phyloP scores from a whole-genome alignment of 768 basidiomycete genomes.

The Cyclocybe cylindracea region DNA sequence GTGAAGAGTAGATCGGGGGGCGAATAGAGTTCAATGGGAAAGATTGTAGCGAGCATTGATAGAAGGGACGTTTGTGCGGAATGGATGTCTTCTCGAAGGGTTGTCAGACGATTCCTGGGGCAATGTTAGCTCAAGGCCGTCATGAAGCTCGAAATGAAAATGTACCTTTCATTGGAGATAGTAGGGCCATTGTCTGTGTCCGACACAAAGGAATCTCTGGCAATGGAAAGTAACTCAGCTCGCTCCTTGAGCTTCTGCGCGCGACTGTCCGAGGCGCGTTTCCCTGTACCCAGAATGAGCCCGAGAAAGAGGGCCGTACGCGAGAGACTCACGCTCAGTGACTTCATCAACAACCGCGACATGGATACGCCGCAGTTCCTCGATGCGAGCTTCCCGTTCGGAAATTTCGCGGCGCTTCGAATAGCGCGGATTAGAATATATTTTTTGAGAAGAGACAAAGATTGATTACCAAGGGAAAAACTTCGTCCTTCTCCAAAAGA shows the following conservation, averaged over 20 bases:
- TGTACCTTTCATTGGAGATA: slow-evolving; percentile 23
- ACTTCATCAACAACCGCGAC: slow-evolving; percentile 42
- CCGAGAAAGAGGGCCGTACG: not conserved
- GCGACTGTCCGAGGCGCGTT: slow-evolving; percentile 29
- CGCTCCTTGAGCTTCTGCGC: slow-evolving; percentile 18
- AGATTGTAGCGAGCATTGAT: slow-evolving; percentile 73
- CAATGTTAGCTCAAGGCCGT: not conserved
- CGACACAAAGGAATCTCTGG: slow-evolving; percentile 10
- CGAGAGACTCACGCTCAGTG: slow-evolving; percentile 44
- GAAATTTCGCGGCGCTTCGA: slow-evolving; percentile 68
- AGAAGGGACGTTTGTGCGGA: slow-evolving; percentile 65
- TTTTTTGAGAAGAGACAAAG: slow-evolving; percentile 6
- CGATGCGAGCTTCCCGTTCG: slow-evolving; percentile 60
- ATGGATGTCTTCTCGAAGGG: slow-evolving; percentile 6
- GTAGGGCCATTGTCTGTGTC: slow-evolving; percentile 8
- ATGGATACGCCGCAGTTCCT: slow-evolving; percentile 46
- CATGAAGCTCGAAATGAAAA: not conserved
- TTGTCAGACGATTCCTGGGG: slow-evolving; percentile 5
- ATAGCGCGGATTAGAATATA: slow-evolving; percentile 17
- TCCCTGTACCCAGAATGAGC: slow-evolving; percentile 22
- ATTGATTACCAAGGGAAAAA: slow-evolving; percentile 42
- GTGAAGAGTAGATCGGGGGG: slow-evolving; percentile 87
- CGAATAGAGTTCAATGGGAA: slow-evolving; percentile 86
- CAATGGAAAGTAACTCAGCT: slow-evolving; percentile 13
- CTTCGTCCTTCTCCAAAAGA: slow-evolving; percentile 42